Evolutionary conservation across 306 rosid species (phyloP).

Genomic region (Cicer chorassanicum): DNA sequence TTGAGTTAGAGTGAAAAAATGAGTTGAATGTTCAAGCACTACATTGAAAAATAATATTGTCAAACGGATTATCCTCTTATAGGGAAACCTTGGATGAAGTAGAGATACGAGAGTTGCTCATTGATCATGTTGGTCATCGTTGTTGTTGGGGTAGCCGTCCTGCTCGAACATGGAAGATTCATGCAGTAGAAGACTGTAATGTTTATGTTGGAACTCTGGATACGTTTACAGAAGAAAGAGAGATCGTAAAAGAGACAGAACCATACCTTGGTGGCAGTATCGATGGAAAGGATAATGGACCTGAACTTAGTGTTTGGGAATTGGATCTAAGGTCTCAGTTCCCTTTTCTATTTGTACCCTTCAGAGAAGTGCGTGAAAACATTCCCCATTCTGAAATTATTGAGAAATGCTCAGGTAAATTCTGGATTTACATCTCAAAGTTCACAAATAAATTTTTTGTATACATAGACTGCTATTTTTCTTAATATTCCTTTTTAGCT

Average conservation of each 20-base stretch:
- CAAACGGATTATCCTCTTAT: constrained; percentile 29
- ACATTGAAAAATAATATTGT: constrained; percentile 26
- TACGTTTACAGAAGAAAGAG: constrained; percentile 94
- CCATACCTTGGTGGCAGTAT: constrained; percentile 62
- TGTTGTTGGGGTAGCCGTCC: constrained; percentile 99
- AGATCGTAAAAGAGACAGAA: constrained; percentile 67
- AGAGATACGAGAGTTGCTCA: constrained; percentile 88
- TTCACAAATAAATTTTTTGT: constrained; percentile 10
- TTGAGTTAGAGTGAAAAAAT: too few relatives aligned
- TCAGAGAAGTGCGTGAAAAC: constrained; percentile 65
- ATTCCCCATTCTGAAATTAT: constrained; percentile 85
- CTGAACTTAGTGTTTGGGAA: constrained; percentile 87
- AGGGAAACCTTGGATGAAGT: constrained; percentile 86
- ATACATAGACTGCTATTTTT: constrained; percentile 1
- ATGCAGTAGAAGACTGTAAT: constrained; percentile 87
- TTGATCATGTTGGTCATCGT: constrained; percentile 95
- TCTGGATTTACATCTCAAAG: constrained; percentile 35
- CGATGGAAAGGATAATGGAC: constrained; percentile 83
- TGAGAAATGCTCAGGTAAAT: constrained; percentile 81
- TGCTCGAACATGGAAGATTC: constrained; percentile 93
- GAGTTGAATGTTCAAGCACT: constrained; percentile 12
- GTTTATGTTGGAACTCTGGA: constrained; percentile 92
- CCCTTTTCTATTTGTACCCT: constrained; percentile 74
- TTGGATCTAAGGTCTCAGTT: constrained; percentile 85
- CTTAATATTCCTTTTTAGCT: constrained; percentile 15